Evolutionary conservation across 2,329 filamentous ascomycete species (phyloP), one percentile per base, ranked within the genome.

Genomic region (Taxawa tesnikishii): DNA sequence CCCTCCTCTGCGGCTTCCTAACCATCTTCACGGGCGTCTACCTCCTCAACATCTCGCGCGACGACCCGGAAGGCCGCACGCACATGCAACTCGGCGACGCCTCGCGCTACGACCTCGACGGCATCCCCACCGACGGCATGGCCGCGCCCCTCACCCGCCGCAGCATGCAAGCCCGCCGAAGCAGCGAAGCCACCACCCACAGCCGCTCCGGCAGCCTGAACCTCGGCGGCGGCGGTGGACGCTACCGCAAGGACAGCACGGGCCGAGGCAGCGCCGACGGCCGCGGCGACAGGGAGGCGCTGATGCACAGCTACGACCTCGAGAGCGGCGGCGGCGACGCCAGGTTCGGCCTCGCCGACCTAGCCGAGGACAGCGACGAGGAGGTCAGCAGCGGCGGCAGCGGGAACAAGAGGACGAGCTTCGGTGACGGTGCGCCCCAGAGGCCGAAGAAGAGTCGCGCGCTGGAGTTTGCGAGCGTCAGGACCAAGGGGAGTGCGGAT

Each of bases 1-100:
- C 88, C 3, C 70, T 96, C 10, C 70, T 96, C 31, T 88, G 81
- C 53, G 88, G 88, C 37, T 96, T 96, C 62, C 73, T 96, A 37
- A 76, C 90, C 43, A 96, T 93, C 38, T 96, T 96, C 55, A 81
- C 85, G 3, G 88, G 88, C 16, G 88, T 96, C 32, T 96, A 96
- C 58, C 73, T 96, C 5, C 72, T 96, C 45, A 96, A 96, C 51
- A 75, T 98, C n/a, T 94, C 88, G 1, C 79, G 90, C 48, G 73
- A 78, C 43, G 90, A 98, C 50, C 85, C 90, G 1, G 77, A 93
- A 49, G 87, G 87, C 31, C 74, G 68, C 36, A 72, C 70, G 37
- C 55, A 73, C 32, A 40, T 40, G 15, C 31, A 31, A 12, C 52
- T 77, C 40, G 60, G 79, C 16, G 28, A 18, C 29, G 37, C 35